phyloP scores from a whole-genome alignment of 306 rosid genomes.

The Rubus idaeus region DNA sequence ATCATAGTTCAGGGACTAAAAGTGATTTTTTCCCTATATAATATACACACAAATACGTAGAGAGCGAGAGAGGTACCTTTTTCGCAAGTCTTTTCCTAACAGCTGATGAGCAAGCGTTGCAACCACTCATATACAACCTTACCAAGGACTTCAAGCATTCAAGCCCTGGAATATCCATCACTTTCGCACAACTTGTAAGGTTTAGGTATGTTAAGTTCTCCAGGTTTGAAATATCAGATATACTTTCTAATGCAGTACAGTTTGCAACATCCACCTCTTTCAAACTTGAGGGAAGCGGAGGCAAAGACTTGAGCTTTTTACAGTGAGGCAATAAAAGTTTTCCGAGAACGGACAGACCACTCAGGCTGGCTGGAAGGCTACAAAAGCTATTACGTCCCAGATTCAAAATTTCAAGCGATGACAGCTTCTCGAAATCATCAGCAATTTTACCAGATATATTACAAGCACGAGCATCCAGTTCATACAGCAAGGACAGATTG shows the following conservation, averaged over 20 bases:
- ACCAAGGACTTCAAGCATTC: slow-evolving; percentile 57
- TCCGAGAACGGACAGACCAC: slow-evolving; percentile 47
- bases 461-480: slow-evolving; percentile 47
- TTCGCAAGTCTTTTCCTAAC: slow-evolving; percentile 44
- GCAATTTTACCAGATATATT: slow-evolving; percentile 55
- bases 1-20: too few species aligned
- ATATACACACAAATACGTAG: neutral
- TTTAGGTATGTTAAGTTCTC: slow-evolving; percentile 41
- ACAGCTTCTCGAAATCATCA: slow-evolving; percentile 52
- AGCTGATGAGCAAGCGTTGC: slow-evolving; percentile 44
- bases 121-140: slow-evolving; percentile 48
- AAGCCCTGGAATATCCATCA: slow-evolving; percentile 61
- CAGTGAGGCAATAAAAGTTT: slow-evolving; percentile 39
- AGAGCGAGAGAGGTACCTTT: slow-evolving; percentile 37
- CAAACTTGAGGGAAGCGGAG: slow-evolving; percentile 70
- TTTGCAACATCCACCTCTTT: slow-evolving; percentile 38
- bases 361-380: slow-evolving; percentile 63
- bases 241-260: slow-evolving; percentile 44
- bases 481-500: slow-evolving; percentile 39
- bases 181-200: slow-evolving; percentile 53
- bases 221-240: slow-evolving; percentile 52
- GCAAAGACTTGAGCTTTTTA: slow-evolving; percentile 46
- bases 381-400: slow-evolving; percentile 42
- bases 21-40: too few species aligned
- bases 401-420: slow-evolving; percentile 40